Conservation (phyloP, 169 alveolate species). For the Plasmodium cynomolgi region DNA sequence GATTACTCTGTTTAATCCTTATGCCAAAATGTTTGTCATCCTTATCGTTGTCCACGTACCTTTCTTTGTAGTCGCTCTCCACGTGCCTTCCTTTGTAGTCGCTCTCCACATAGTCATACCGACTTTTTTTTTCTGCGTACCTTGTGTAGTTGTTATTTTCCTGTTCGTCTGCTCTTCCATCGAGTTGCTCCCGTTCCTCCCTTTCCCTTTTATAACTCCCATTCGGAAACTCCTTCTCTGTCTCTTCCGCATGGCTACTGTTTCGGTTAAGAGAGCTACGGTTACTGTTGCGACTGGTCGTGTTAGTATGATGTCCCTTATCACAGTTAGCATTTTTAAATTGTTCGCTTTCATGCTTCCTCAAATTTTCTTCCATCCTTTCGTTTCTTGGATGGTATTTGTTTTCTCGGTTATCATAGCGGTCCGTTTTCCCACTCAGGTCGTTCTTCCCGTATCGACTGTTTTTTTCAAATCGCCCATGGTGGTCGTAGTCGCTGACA, state of each 20-base stretch:
- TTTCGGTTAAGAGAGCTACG: neutral
- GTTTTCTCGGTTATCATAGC: neutral
- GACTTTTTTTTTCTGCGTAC: neutral
- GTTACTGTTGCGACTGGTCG: neutral
- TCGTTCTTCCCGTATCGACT: neutral
- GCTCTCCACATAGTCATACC: neutral
- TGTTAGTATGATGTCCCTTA: neutral
- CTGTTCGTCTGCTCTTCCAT: neutral
- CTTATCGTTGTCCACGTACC: neutral
- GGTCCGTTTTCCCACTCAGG: neutral
- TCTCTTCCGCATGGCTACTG: neutral
- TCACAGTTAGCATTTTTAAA: neutral
- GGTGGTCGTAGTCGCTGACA: neutral
- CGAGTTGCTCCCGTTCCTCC: neutral
- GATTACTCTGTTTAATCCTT: neutral
- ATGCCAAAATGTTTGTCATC: slow-evolving; percentile 7
- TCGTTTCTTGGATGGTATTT: neutral
- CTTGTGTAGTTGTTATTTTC: neutral
- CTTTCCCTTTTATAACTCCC: neutral
- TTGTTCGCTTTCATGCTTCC: neutral
- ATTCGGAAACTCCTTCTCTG: neutral
- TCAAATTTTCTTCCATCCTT: neutral
- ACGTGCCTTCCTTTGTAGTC: neutral
- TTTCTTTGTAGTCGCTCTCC: neutral
- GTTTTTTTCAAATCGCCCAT: neutral